Base-by-base conservation (phyloP, 208 protist genomes). In the Leishmania mexicana region DNA sequence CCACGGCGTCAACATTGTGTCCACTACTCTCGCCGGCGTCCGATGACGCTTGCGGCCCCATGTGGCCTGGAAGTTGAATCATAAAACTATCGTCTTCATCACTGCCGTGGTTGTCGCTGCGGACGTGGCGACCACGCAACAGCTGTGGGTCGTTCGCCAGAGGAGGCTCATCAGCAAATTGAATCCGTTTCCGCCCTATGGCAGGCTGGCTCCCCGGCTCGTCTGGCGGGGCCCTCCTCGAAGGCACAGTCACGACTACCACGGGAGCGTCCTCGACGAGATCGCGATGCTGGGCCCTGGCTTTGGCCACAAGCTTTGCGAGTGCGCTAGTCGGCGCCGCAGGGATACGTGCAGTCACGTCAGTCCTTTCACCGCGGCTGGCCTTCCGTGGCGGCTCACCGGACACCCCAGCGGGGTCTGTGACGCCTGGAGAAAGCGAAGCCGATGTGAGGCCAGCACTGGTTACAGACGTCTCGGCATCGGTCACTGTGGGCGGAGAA, bases 291-390 rank as follows among this genome's bases (percentile, higher is more conserved):
- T 87, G 78, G 35, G 90, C 83, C 85, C 88, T 93, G 21, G 88
- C 90, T 45, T 84, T 82, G 6, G 88, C 86, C 24, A 93, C 87
- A 35, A 93, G 64, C 79, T 85, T 87, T 0, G 90, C 90, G 21
- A 93, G 81, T 1, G 90, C 87, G 62, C 86, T 91, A 76, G 83
- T 80, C 4, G 87, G 87, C 47, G 21, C 21, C n/a, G 53, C 57
- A 53, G 75, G 45, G n/a, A 53, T 51, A 45, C 24, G 53, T 24
- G n/a, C 42, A 42, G 51, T 70, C 1, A 67, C n/a, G 11, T 24
- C 31, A 42, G 53, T 15, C 15, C 47, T 64, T 42, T 80, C 62
- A 31, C 51, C 35, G 57, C 68, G 73, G 51, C 28, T 72, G 64
- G 62, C 45, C 76, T 80, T 80, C 53, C 17, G 76, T 45, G 64